These are phyloP conservation scores for Balansia obtecta DNA, from an alignment of 2,329 filamentous ascomycete species.

Conservation along the genomic window DNA sequence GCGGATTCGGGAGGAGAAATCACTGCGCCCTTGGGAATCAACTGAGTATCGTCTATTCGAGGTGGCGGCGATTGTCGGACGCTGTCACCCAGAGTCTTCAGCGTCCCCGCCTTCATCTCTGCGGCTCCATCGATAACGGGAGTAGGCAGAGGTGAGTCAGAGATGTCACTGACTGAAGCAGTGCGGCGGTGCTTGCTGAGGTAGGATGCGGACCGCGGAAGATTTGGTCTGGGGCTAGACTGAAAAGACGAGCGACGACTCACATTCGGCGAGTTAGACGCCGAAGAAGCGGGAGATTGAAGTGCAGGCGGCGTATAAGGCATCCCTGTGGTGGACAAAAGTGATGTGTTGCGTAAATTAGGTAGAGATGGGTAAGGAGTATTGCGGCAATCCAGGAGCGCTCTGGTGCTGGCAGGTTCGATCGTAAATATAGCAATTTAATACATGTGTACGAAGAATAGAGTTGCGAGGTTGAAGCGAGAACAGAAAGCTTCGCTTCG, in stretches of 20 bases:
- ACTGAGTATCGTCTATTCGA: constrained; percentile 50
- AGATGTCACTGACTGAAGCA: constrained; percentile 28
- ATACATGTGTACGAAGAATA: constrained; percentile 1
- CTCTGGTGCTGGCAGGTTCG: not conserved
- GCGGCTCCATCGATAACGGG: constrained; percentile 11
- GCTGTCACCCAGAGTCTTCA: constrained; percentile 37
- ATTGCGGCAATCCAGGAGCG: not conserved
- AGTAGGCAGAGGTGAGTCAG: constrained; percentile 22
- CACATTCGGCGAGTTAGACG: constrained; percentile 39
- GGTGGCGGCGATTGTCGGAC: constrained; percentile 78
- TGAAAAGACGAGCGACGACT: constrained; percentile 49
- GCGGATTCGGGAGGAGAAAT: constrained; percentile 86
- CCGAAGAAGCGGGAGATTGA: constrained; percentile 48
- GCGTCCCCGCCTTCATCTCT: constrained; percentile 19
- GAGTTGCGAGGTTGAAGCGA: not conserved
- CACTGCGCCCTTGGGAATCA: constrained; percentile 70
- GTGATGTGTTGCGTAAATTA: constrained; percentile 4
- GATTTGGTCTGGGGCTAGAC: constrained; percentile 34
- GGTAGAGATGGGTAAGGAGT: not conserved
- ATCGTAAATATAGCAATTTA: not conserved
- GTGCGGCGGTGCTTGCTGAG: constrained; percentile 51
- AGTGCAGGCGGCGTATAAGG: constrained; percentile 77
- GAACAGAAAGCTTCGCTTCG: not conserved
- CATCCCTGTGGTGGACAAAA: constrained; percentile 42
- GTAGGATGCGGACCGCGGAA: constrained; percentile 55